These are phyloP conservation scores for Quercus engelmannii DNA, from an alignment of 306 rosid species.

Conservation along the genomic window DNA sequence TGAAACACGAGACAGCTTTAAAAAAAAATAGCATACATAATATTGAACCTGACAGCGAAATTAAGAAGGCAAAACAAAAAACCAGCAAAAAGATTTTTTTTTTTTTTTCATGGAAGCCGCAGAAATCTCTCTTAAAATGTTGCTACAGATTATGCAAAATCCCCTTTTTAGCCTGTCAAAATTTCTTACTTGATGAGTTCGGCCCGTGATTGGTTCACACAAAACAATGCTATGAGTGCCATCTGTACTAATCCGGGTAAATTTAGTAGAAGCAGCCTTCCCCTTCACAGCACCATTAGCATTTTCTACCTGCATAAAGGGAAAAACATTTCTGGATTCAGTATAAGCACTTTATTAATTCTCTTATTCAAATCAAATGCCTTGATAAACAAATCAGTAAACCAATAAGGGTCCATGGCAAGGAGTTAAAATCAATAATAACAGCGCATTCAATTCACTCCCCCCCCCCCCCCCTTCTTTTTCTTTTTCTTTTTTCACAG, in stretches of 20 bases:
- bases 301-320: conserved; percentile 46
- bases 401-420: neutral
- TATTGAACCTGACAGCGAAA: neutral
- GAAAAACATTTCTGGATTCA: conserved; percentile 17
- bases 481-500: neutral
- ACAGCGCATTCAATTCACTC: neutral
- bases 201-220: conserved; percentile 83
- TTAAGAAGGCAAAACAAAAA: neutral
- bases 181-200: conserved; percentile 76
- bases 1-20: neutral
- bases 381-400: neutral
- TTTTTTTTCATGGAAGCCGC: neutral
- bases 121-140: neutral
- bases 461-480: neutral
- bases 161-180: neutral
- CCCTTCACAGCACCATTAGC: conserved; percentile 44
- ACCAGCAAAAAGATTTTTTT: neutral
- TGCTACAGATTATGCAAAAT: neutral
- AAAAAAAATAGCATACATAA: too few species aligned
- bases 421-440: neutral
- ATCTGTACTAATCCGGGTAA: conserved; percentile 57
- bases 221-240: conserved; percentile 71
- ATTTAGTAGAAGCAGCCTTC: conserved; percentile 69
- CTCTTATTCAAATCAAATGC: neutral
- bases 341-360: neutral